Evolutionary conservation across 495 filamentous ascomycete species (phyloP).

Genomic region (Aspergillus affinis): DNA sequence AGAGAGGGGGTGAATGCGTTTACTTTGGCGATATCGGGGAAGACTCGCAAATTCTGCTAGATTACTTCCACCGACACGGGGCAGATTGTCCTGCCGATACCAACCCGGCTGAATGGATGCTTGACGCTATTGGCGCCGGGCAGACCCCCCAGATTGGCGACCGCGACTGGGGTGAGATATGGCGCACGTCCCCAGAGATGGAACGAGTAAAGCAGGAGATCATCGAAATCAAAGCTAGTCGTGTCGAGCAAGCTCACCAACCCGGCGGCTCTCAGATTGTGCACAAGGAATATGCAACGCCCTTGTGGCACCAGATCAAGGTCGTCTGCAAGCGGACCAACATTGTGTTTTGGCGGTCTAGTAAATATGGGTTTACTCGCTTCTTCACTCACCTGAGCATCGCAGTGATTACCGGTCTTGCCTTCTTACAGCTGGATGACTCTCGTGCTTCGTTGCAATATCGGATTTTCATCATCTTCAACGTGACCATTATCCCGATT

Average conservation of each 20-base stretch:
- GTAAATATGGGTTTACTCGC: constrained; percentile 75
- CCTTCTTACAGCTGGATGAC: constrained; percentile 67
- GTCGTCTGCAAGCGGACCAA: constrained; percentile 64
- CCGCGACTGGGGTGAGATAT: constrained; percentile 79
- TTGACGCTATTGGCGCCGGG: constrained; percentile 82
- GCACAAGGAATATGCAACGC: constrained; percentile 73
- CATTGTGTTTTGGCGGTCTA: constrained; percentile 69
- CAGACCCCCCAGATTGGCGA: constrained; percentile 69
- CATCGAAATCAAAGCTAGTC: constrained; percentile 59
- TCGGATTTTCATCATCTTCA: constrained; percentile 81
- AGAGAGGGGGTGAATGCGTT: constrained; percentile 61
- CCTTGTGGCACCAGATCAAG: constrained; percentile 68
- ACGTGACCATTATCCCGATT: constrained; percentile 72
- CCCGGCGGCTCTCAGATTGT: constrained; percentile 25
- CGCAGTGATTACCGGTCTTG: constrained; percentile 70
- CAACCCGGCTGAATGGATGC: constrained; percentile 85
- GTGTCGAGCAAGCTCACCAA: constrained; percentile 48
- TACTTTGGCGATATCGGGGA: constrained; percentile 69
- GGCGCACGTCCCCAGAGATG: constrained; percentile 68
- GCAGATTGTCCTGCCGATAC: constrained; percentile 53
- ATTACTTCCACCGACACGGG: constrained; percentile 55
- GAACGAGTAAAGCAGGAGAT: constrained; percentile 66
- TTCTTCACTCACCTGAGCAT: constrained; percentile 75
- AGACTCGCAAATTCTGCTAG: constrained; percentile 41
- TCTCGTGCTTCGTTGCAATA: constrained; percentile 70